Conservation (phyloP, 257 asterid species). For the Lycium barbarum region DNA sequence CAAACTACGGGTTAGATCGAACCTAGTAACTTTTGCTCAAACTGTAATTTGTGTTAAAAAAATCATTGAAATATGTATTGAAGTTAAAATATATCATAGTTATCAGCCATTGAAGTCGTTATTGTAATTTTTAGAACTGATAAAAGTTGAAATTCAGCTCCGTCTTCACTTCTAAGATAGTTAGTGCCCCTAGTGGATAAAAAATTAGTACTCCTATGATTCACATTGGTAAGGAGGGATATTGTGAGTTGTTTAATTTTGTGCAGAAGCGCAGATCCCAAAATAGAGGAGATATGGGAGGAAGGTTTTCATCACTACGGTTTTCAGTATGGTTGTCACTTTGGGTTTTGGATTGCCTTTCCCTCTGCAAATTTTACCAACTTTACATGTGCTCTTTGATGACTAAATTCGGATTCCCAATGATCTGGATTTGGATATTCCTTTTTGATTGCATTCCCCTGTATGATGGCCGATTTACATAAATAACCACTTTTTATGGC, state of each 20-base stretch:
- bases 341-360: conserved; percentile 1
- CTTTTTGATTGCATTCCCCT: neutral
- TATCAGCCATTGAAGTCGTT: too few relatives aligned
- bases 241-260: conserved; percentile 7
- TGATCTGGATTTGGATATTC: conserved; percentile 19
- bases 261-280: conserved; percentile 23
- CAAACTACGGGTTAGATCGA: neutral
- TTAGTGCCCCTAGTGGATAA: too few relatives aligned
- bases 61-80: neutral
- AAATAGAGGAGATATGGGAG: conserved; percentile 23
- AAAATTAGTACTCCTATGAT: neutral
- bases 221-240: neutral
- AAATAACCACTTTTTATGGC: neutral
- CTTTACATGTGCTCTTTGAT: conserved; percentile 33
- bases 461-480: neutral
- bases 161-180: too few relatives aligned
- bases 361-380: conserved; percentile 16
- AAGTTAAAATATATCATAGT: too few relatives aligned
- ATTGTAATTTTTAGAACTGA: too few relatives aligned
- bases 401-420: conserved; percentile 29
- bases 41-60: neutral
- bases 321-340: conserved; percentile 7
- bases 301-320: conserved; percentile 10
- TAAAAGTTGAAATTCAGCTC: too few relatives aligned
- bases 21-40: neutral